A percentile compares a stretch with the other conserved stretches of the same genome.
Conservation (phyloP, 73 alveolate species). For the Tetrahymena borealis region DNA sequence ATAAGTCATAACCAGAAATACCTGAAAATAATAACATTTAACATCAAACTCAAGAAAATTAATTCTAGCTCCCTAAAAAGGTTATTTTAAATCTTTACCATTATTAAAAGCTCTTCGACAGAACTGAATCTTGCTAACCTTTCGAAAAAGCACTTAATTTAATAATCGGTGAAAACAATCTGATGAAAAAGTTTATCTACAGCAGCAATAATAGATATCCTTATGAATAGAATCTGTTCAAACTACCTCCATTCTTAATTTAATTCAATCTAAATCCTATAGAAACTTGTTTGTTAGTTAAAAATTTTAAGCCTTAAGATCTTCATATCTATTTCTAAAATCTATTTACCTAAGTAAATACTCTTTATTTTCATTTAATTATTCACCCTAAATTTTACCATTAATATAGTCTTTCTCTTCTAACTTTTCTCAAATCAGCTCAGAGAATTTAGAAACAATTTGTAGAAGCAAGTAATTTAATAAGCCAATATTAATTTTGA, state of each 20-base stretch:
- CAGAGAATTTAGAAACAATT: background rate
- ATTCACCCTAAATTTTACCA: background rate
- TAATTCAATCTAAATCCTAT: background rate
- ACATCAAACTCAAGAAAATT: background rate
- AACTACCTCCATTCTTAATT: background rate
- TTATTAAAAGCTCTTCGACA: background rate
- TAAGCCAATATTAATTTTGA: background rate
- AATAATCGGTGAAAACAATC: background rate
- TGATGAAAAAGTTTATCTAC: background rate
- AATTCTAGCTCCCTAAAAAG: background rate
- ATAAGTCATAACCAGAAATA: no score
- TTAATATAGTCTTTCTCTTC: background rate
- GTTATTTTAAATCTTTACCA: background rate
- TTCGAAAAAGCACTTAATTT: background rate
- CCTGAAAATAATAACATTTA: no score
- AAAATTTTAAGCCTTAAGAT: background rate
- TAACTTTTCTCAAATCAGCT: background rate
- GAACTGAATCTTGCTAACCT: background rate
- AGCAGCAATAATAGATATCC: background rate
- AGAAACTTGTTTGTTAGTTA: background rate
- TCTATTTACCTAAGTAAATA: background rate
- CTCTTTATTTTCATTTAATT: background rate
- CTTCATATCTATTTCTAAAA: background rate
- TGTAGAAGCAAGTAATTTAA: background rate
- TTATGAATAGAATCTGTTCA: background rate